Conservation (phyloP, 73 alveolate species). For the Symbiodinium pilosum region DNA sequence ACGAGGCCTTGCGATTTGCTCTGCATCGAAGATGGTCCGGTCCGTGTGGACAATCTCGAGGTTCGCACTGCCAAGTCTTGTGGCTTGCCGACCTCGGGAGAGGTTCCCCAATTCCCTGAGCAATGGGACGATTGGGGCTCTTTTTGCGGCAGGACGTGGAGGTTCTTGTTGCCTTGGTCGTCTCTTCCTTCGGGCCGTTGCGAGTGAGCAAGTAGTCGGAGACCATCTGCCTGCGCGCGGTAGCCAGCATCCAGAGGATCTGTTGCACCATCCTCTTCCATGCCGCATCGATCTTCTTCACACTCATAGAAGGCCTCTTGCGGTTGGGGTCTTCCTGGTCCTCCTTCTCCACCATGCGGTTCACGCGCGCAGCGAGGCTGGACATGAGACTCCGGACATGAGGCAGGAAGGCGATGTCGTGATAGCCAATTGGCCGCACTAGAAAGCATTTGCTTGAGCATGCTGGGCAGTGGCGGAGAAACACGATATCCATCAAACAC, state of each 20-base stretch:
- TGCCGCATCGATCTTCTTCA: background rate
- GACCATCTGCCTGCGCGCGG: background rate
- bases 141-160: background rate
- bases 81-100: background rate
- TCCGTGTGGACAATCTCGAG: background rate
- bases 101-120: background rate
- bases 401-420: background rate
- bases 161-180: background rate
- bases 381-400: background rate
- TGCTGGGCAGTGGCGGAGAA: too few relatives aligned
- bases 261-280: background rate
- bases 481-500: background rate
- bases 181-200: background rate
- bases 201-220: background rate
- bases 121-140: too few relatives aligned
- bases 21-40: slow-evolving; percentile 21
- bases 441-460: background rate
- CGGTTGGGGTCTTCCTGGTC: background rate
- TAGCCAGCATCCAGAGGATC: background rate
- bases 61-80: background rate
- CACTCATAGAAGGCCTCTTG: background rate
- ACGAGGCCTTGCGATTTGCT: background rate
- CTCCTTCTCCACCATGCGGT: background rate
- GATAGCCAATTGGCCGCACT: background rate
- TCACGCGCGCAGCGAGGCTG: background rate